Evolutionary conservation across 805 yeast genomes (phyloP).

Genomic region (Candida insectalens): DNA sequence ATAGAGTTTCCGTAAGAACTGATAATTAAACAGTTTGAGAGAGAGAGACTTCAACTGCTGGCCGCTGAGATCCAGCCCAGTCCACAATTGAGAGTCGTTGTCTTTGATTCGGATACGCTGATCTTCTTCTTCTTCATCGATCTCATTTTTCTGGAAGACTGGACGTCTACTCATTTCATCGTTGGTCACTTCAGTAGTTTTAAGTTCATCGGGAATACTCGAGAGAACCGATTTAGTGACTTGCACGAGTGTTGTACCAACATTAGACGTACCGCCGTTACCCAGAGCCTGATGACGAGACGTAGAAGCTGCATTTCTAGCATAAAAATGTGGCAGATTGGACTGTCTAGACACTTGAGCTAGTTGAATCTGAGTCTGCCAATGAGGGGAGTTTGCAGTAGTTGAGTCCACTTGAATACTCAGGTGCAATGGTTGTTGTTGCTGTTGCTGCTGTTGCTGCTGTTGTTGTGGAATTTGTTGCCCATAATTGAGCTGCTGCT

Average conservation of each 20-base stretch:
- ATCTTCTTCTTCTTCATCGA: slow-evolving; percentile 56
- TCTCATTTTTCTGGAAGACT: slow-evolving; percentile 22
- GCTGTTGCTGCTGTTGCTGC: slow-evolving; percentile 16
- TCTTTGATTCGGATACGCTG: slow-evolving; percentile 51
- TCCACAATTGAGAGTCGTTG: slow-evolving; percentile 81
- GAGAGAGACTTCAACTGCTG: slow-evolving; percentile 68
- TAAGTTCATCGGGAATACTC: slow-evolving; percentile 17
- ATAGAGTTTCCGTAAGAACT: slow-evolving; percentile 77
- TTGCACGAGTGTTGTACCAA: slow-evolving; percentile 27
- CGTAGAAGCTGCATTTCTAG: slow-evolving; percentile 69
- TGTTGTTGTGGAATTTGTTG: slow-evolving; percentile 21
- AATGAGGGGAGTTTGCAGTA: slow-evolving; percentile 33
- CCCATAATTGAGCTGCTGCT: slow-evolving; percentile 24
- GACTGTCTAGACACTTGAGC: slow-evolving; percentile 63
- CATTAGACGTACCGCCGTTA: slow-evolving; percentile 24
- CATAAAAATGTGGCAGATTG: slow-evolving; percentile 69
- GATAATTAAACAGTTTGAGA: slow-evolving; percentile 69
- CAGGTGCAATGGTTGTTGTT: slow-evolving; percentile 12
- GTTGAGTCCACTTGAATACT: slow-evolving; percentile 26
- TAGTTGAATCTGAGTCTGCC: slow-evolving; percentile 76
- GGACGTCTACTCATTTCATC: slow-evolving; percentile 28
- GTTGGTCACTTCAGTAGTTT: slow-evolving; percentile 21
- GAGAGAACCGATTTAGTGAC: slow-evolving; percentile 28
- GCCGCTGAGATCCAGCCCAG: slow-evolving; percentile 85
- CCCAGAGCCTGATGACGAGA: slow-evolving; percentile 36